Percentiles rank a stretch among this genome's conserved stretches.
phyloP scores from a whole-genome alignment of 1,139 yeast genomes.

The Blastobotrys persicus region DNA sequence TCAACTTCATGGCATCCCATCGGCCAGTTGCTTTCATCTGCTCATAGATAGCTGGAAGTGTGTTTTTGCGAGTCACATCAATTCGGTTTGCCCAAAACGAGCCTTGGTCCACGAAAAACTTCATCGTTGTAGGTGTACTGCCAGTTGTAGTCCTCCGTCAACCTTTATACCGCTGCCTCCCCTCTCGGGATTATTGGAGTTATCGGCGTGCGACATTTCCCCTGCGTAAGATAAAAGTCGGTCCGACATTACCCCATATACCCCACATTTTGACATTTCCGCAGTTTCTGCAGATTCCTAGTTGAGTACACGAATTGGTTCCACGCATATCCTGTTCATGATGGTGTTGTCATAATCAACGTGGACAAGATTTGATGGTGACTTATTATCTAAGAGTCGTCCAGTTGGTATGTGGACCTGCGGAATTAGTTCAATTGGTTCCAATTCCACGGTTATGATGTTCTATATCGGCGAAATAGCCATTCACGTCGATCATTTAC shows the following conservation, averaged over 20 bases:
- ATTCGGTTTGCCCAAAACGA: slow-evolving; percentile 15
- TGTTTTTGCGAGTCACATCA: slow-evolving; percentile 19
- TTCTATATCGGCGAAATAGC: not conserved
- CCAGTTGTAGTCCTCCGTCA: not conserved
- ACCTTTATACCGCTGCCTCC: not conserved
- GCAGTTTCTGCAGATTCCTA: too few relatives aligned
- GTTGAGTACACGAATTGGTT: too few relatives aligned
- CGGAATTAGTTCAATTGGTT: not conserved
- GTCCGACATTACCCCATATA: too few relatives aligned
- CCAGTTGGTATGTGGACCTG: too few relatives aligned
- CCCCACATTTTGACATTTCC: too few relatives aligned
- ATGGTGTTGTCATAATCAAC: too few relatives aligned
- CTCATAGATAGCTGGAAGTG: slow-evolving; percentile 31
- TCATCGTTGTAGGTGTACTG: not conserved
- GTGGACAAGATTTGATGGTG: too few relatives aligned
- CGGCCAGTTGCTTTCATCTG: slow-evolving; percentile 30
- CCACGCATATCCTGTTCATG: too few relatives aligned
- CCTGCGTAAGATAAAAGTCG: too few relatives aligned
- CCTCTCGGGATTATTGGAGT: not conserved
- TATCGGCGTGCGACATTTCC: too few relatives aligned
- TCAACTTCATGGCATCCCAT: slow-evolving; percentile 31
- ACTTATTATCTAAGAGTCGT: too few relatives aligned
- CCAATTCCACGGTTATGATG: not conserved
- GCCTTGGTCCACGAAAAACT: not conserved
- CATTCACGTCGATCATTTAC: not conserved